These are phyloP conservation scores for Fusarium sp. DNA, from an alignment of 2,329 filamentous ascomycete genomes.

Conservation along the genomic window DNA sequence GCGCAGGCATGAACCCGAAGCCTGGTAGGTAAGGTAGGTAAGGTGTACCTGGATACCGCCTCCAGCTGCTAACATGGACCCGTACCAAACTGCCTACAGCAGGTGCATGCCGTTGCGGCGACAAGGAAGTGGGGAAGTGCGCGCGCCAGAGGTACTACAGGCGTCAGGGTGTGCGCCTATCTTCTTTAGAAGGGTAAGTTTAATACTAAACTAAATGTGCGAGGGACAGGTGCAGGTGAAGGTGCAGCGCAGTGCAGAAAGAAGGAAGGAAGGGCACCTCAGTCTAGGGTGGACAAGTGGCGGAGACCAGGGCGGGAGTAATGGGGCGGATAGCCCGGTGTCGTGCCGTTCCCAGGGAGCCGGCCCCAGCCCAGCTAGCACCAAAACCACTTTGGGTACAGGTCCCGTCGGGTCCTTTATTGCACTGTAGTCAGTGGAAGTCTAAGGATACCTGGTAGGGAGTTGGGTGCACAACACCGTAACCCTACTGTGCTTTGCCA, in stretches of 20 bases:
- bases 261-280: slow-evolving; percentile 17
- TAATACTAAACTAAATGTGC: slow-evolving; percentile 6
- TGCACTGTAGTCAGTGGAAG: slow-evolving; percentile 13
- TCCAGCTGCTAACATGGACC: background rate
- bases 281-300: slow-evolving; percentile 44
- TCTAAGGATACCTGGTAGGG: background rate
- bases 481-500: background rate
- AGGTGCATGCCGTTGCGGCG: slow-evolving; percentile 24
- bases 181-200: slow-evolving; percentile 15
- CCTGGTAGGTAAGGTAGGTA: background rate
- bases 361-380: slow-evolving; percentile 47
- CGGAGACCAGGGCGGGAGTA: slow-evolving; percentile 53
- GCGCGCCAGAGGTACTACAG: background rate
- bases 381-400: slow-evolving; percentile 29
- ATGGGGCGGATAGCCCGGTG: slow-evolving; percentile 55
- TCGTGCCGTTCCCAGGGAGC: slow-evolving; percentile 55
- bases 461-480: background rate
- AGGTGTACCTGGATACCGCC: slow-evolving; percentile 12
- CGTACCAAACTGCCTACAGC: slow-evolving; percentile 11
- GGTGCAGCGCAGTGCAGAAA: slow-evolving; percentile 37
- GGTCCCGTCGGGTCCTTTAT: slow-evolving; percentile 14
- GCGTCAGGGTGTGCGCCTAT: background rate
- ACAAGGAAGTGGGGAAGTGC: slow-evolving; percentile 31
- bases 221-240: slow-evolving; percentile 23
- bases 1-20: background rate